These are phyloP conservation scores for Saksenaea oblongispora DNA, from an alignment of 371 early-diverging fungal genomes.

Conservation along the genomic window DNA sequence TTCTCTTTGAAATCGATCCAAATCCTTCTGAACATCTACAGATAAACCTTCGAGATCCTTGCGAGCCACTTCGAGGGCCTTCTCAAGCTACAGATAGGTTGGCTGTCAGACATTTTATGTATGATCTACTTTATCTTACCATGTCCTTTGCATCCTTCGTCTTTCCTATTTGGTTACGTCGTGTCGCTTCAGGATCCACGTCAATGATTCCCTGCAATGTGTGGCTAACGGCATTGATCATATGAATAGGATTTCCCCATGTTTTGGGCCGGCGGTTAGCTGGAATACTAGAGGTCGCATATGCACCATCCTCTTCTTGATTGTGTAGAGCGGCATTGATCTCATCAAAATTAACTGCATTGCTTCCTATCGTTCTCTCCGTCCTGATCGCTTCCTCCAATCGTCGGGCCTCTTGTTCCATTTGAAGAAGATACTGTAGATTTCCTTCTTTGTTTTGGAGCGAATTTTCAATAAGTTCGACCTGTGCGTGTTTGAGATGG, in stretches of 20 bases:
- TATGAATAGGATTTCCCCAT: conserved; percentile 42
- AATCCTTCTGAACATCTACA: conserved; percentile 78
- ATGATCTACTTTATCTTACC: conserved; percentile 24
- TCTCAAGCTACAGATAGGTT: conserved; percentile 59
- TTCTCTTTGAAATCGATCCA: conserved; percentile 91
- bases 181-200: conserved; percentile 90
- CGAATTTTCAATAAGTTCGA: conserved; percentile 75
- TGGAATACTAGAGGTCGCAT: neutral
- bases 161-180: conserved; percentile 86
- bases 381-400: conserved; percentile 75
- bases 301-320: neutral
- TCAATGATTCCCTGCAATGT: conserved; percentile 89
- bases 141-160: conserved; percentile 81
- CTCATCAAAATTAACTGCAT: conserved; percentile 33
- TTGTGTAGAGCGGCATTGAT: conserved; percentile 18
- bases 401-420: conserved; percentile 85
- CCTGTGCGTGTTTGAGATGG: conserved; percentile 84
- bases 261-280: conserved; percentile 36
- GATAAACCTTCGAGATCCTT: conserved; percentile 76
- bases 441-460: conserved; percentile 69
- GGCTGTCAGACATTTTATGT: neutral
- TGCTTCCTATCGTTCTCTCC: conserved; percentile 36
- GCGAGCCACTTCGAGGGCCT: conserved; percentile 67
- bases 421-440: conserved; percentile 68
- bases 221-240: conserved; percentile 69